Base-by-base conservation (phyloP, 1,284 basidiomycete species). In the Malassezia sympodialis region DNA sequence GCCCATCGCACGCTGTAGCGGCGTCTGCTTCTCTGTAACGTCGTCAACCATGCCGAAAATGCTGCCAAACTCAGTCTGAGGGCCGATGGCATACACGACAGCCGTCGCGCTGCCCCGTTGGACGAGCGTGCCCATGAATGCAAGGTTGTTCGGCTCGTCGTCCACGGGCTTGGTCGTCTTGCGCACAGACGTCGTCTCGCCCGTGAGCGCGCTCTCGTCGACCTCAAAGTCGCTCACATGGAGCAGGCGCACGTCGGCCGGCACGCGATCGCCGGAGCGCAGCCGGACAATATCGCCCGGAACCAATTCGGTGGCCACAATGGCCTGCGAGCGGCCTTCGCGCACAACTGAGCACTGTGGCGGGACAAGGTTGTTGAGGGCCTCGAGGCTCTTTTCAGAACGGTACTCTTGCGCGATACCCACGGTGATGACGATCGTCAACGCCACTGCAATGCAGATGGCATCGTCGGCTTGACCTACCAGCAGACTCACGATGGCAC, bases 11-110 rank as follows among this genome's bases (percentile, higher is more conserved):
- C 88, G 77, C 74, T 98, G 93, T 28, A 98, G 78, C 0, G 90
- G 93, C 3, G 93, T 96, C 42, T 90, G 83, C 70, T 86, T 86
- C 76, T 96, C 91, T 61, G 90, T 87, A 39, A 94, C 86, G 69
- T 94, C 88, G 76, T 96, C 90, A 86, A 96, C 91, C 90, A 96
- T 94, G 19, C 84, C 83, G 75, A 98, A 96, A 63, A 98, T 89
- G 56, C 91, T 84, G 17, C 93, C 93, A 75, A 96, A 94, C 72
- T 98, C 93, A 1, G 90, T 93, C 58, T 85, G 82, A 4, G 82
- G 79, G 2, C 93, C 93, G 0, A 86, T 96, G 3, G 87, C 89
- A 59, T 96, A 85, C 2, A 94, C 89, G 35, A 96, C 79, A 2
- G 91, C 93, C 31, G 80, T 79, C 0, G 89, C 93, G 60, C 88